phyloP scores from a whole-genome alignment of 2,329 filamentous ascomycete species.

The Colletotrichum neosansevieriae region DNA sequence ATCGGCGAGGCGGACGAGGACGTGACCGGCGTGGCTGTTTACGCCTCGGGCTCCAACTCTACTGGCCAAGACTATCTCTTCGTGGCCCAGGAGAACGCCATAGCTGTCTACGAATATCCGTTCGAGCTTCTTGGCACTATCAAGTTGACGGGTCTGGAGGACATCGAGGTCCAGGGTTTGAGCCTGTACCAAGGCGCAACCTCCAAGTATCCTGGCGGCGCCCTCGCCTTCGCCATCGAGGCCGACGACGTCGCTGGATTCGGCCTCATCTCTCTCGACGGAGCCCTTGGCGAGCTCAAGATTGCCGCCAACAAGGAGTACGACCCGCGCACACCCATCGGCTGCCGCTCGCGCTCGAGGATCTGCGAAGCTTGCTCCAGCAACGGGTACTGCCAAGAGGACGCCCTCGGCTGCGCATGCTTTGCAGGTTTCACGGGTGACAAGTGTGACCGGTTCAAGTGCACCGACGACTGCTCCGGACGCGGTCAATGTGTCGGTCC shows the following conservation, averaged over 20 bases:
- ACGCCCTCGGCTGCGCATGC: conserved; percentile 51
- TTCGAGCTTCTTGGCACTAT: conserved; percentile 53
- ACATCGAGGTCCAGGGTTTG: conserved; percentile 57
- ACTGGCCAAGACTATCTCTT: conserved; percentile 54
- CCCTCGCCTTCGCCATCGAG: conserved; percentile 56
- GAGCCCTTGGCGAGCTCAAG: conserved; percentile 48
- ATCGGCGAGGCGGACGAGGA: conserved; percentile 52
- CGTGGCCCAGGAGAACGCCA: conserved; percentile 51
- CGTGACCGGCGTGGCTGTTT: conserved; percentile 57
- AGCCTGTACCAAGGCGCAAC: conserved; percentile 54
- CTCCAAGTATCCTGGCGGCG: conserved; percentile 51
- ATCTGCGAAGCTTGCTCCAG: conserved; percentile 51
- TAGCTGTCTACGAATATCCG: conserved; percentile 54
- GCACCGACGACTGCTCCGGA: conserved; percentile 55
- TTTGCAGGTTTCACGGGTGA: conserved; percentile 57
- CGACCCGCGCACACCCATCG: conserved; percentile 48
- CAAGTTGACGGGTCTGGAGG: conserved; percentile 52
- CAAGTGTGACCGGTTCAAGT: conserved; percentile 52
- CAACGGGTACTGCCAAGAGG: conserved; percentile 53
- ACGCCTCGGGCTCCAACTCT: conserved; percentile 49
- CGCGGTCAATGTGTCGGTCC: conserved; percentile 57
- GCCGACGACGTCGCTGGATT: conserved; percentile 54
- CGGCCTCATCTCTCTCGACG: conserved; percentile 53
- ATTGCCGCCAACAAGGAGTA: conserved; percentile 54
- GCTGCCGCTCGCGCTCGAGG: conserved; percentile 43